Conservation (phyloP, 768 basidiomycete genomes). For the Rubroboletus satanas region DNA sequence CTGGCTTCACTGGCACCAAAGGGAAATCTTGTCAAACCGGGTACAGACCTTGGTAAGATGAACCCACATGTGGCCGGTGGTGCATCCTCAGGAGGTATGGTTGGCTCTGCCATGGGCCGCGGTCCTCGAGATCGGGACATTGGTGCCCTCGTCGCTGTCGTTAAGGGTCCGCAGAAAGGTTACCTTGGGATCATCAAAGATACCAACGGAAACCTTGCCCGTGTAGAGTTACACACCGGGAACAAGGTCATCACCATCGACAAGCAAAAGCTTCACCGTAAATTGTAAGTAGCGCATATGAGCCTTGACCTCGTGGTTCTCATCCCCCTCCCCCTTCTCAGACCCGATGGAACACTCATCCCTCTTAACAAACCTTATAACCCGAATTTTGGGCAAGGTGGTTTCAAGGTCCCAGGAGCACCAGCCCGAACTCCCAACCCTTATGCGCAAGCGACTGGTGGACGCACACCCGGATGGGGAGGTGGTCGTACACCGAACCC, state of each 20-base stretch:
- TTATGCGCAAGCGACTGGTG: conserved; percentile 37
- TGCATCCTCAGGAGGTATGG: conserved; percentile 67
- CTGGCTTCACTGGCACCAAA: conserved; percentile 86
- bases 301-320: conserved; percentile 1
- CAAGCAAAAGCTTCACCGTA: conserved; percentile 69
- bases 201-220: conserved; percentile 78
- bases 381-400: conserved; percentile 14
- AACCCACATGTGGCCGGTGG: conserved; percentile 68
- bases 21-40: conserved; percentile 61
- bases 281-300: conserved; percentile 51
- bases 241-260: conserved; percentile 88
- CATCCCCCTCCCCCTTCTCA: conserved; percentile 23
- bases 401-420: conserved; percentile 35
- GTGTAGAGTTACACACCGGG: conserved; percentile 87
- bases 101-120: conserved; percentile 76
- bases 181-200: conserved; percentile 93
- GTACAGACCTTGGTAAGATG: conserved; percentile 84
- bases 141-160: conserved; percentile 71
- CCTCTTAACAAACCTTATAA: conserved; percentile 42
- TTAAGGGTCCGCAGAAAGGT: conserved; percentile 88
- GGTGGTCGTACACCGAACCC: conserved; percentile 64
- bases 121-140: conserved; percentile 82
- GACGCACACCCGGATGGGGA: conserved; percentile 37
- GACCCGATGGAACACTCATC: conserved; percentile 54
- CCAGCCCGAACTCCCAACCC: conserved; percentile 46